Evolutionary conservation across 805 yeast genomes (phyloP).

Genomic region (Ogataea thermomethanolica): DNA sequence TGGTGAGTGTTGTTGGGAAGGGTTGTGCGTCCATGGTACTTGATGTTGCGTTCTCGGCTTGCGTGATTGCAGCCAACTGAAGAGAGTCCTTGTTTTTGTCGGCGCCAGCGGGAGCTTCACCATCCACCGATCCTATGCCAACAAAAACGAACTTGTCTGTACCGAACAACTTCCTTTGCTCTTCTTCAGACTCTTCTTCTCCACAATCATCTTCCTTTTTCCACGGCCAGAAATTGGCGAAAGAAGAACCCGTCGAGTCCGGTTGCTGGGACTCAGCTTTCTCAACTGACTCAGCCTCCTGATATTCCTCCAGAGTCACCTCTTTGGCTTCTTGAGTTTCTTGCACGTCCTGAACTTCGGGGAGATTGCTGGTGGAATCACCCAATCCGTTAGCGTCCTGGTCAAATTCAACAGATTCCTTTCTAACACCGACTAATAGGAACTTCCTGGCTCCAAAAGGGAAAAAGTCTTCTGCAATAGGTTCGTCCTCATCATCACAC

Average conservation of each 20-base stretch:
- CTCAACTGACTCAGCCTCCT: background rate
- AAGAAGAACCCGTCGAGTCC: background rate
- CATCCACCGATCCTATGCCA: slow-evolving; percentile 26
- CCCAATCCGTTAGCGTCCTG: slow-evolving; percentile 1
- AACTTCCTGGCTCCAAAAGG: slow-evolving; percentile 30
- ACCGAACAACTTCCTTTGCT: slow-evolving; percentile 18
- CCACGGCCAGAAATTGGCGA: slow-evolving; percentile 12
- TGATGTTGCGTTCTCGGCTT: background rate
- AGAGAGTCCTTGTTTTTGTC: background rate
- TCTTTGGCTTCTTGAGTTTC: slow-evolving; percentile 1
- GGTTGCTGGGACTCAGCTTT: background rate
- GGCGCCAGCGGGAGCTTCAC: too few species aligned
- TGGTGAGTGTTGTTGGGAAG: background rate
- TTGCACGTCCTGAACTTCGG: background rate
- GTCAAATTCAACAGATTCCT: slow-evolving; percentile 9
- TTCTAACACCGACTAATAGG: slow-evolving; percentile 23
- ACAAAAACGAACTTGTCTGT: slow-evolving; percentile 28
- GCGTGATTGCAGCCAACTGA: slow-evolving; percentile 2
- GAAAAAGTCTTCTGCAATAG: slow-evolving; percentile 15
- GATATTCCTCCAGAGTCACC: slow-evolving; percentile 2
- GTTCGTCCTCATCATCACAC: slow-evolving; percentile 7
- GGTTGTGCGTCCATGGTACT: background rate
- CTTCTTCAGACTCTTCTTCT: slow-evolving; percentile 15
- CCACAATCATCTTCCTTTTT: slow-evolving; percentile 17
- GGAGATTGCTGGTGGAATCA: background rate